Percentiles rank a stretch among this genome's conserved stretches.
Conservation (phyloP, 2,329 filamentous ascomycete genomes). For the Verticillium longisporum region DNA sequence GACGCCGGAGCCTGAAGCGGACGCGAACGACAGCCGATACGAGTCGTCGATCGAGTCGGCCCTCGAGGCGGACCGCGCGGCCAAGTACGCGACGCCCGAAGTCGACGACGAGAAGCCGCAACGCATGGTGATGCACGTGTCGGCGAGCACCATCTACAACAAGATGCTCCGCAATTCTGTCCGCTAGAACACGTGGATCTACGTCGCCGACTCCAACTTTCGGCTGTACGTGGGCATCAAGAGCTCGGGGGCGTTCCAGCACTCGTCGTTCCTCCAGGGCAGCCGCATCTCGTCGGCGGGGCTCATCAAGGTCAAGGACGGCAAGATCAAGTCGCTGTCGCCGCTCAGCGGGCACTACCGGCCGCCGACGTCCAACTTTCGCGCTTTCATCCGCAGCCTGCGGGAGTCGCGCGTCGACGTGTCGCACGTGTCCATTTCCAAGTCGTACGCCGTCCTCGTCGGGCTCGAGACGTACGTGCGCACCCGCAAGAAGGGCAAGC, state of each 20-base stretch:
- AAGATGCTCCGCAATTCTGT: constrained; percentile 72
- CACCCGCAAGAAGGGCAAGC: constrained; percentile 59
- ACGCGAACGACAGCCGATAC: constrained; percentile 19
- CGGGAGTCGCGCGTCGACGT: constrained; percentile 72
- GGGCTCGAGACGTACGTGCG: constrained; percentile 76
- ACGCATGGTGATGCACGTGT: constrained; percentile 53
- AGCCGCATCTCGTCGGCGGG: constrained; percentile 76
- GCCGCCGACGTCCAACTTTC: constrained; percentile 76
- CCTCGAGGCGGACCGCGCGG: constrained; percentile 53
- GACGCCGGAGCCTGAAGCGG: constrained; percentile 4
- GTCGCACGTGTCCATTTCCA: constrained; percentile 68
- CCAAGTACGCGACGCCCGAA: constrained; percentile 59
- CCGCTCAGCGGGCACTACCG: constrained; percentile 76
- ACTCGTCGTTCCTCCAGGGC: constrained; percentile 83
- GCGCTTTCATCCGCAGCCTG: constrained; percentile 69
- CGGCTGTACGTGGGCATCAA: constrained; percentile 88
- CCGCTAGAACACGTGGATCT: constrained; percentile 89
- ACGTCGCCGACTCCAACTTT: constrained; percentile 80
- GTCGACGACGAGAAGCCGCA: constrained; percentile 54
- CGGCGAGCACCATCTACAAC: constrained; percentile 67
- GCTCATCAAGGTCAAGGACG: constrained; percentile 77
- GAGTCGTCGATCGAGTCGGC: constrained; percentile 33
- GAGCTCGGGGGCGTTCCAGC: constrained; percentile 80
- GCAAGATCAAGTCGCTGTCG: constrained; percentile 66
- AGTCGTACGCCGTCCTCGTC: constrained; percentile 74